phyloP scores from a whole-genome alignment of 2,329 filamentous ascomycete genomes.

The Aspergillus floridensis region DNA sequence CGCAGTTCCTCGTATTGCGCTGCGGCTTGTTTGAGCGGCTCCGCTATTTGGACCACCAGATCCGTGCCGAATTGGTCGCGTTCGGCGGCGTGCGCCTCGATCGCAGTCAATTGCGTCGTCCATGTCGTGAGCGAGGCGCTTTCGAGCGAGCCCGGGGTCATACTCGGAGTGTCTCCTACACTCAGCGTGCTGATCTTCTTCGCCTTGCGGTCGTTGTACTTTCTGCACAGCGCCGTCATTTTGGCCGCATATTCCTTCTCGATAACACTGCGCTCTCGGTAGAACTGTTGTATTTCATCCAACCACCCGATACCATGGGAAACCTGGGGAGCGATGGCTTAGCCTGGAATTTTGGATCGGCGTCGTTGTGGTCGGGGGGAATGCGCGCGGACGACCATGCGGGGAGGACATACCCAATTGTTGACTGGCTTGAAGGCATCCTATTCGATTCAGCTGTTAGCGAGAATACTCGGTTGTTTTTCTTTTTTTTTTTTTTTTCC shows the following conservation, averaged over 20 bases:
- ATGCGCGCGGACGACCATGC: conserved; percentile 5
- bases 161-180: conserved; percentile 85
- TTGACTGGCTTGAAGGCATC: conserved; percentile 97
- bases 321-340: conserved; percentile 52
- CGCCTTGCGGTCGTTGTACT: conserved; percentile 95
- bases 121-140: conserved; percentile 96
- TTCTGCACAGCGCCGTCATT: conserved; percentile 82
- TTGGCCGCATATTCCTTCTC: conserved; percentile 96
- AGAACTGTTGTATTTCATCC: conserved; percentile 95
- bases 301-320: conserved; percentile 88
- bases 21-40: conserved; percentile 75
- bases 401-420: conserved; percentile 63
- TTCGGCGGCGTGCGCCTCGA: conserved; percentile 83
- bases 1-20: conserved; percentile 83
- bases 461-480: conserved; percentile 13
- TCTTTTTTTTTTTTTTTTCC: no score
- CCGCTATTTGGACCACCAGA: conserved; percentile 75
- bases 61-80: conserved; percentile 82
- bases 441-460: conserved; percentile 48
- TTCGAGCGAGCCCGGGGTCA: conserved; percentile 94
- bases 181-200: conserved; percentile 83
- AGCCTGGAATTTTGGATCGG: conserved; percentile 4
- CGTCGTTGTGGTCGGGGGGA: conserved; percentile 12
- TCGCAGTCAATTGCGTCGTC: conserved; percentile 86
- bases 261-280: conserved; percentile 87